Evolutionary conservation across 306 rosid species (phyloP).

Genomic region (Inga laurina): DNA sequence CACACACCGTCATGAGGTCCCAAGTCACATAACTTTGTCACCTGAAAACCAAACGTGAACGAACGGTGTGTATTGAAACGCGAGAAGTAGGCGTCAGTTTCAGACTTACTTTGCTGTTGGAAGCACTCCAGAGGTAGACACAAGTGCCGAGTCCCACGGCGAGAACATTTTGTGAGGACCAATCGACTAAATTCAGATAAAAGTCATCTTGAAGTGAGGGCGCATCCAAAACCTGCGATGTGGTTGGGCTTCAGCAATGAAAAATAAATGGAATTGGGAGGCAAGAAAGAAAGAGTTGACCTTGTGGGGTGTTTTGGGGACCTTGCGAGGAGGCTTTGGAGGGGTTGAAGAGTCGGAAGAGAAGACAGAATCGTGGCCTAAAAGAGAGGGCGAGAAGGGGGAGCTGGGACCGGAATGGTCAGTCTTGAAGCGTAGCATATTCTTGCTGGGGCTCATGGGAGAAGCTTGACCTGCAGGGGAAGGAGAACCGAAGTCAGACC

Average conservation of each 20-base stretch:
- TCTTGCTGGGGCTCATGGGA: constrained; percentile 87
- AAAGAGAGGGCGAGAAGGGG: constrained; percentile 76
- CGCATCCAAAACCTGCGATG: constrained; percentile 88
- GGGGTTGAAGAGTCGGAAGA: constrained; percentile 69
- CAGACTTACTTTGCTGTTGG: constrained; percentile 79
- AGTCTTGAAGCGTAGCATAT: constrained; percentile 88
- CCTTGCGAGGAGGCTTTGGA: constrained; percentile 95
- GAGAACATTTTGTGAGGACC: constrained; percentile 97
- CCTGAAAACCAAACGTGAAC: constrained; percentile 48
- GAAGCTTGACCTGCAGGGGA: constrained; percentile 68
- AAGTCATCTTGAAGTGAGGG: constrained; percentile 99
- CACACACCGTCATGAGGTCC: constrained; percentile 97
- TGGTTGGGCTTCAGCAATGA: background rate
- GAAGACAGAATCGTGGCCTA: constrained; percentile 54
- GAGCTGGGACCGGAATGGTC: constrained; percentile 74
- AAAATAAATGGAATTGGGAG: background rate
- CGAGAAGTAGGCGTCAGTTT: background rate
- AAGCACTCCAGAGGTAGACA: constrained; percentile 95
- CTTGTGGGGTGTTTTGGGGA: constrained; percentile 98
- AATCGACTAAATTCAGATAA: constrained; percentile 95
- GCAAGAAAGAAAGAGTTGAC: constrained; percentile 10
- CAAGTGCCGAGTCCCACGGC: constrained; percentile 96
- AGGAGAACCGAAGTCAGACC: constrained; percentile 86
- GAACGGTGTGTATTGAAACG: background rate
- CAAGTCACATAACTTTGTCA: constrained; percentile 91